phyloP scores from a whole-genome alignment of 805 yeast genomes.

The Candida lessepsii region DNA sequence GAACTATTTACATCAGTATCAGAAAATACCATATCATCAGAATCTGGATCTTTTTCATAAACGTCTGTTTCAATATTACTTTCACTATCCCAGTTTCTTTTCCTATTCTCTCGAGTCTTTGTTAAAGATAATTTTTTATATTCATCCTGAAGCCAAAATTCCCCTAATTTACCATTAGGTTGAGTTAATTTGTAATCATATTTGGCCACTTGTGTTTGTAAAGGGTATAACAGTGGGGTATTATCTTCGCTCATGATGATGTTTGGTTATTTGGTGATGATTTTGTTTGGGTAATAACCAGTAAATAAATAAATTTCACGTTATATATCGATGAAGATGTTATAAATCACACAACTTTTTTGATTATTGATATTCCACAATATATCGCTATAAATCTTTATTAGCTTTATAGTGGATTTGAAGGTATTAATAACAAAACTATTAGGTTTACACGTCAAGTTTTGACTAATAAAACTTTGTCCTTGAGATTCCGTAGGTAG shows the following conservation, averaged over 20 bases:
- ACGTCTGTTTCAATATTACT: constrained; percentile 14
- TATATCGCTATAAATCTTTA: too few relatives aligned
- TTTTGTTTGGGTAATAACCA: too few relatives aligned
- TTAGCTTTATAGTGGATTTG: too few relatives aligned
- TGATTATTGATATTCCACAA: too few relatives aligned
- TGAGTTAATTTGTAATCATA: constrained; percentile 32
- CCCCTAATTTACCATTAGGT: constrained; percentile 32
- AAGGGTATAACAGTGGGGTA: constrained; percentile 34
- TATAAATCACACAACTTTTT: too few relatives aligned
- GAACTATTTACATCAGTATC: constrained; percentile 30
- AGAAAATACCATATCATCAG: constrained; percentile 36
- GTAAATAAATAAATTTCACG: too few relatives aligned
- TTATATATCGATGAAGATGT: too few relatives aligned
- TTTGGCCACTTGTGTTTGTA: constrained; percentile 26
- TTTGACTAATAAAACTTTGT: background rate
- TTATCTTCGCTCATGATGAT: constrained; percentile 5
- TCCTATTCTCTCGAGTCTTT: constrained; percentile 24
- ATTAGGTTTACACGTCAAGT: background rate
- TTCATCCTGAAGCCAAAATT: constrained; percentile 30
- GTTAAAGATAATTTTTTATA: constrained; percentile 26
- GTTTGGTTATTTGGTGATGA: background rate
- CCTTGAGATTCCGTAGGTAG: background rate
- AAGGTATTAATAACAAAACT: too few relatives aligned
- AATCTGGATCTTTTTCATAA: constrained; percentile 17
- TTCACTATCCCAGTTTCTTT: constrained; percentile 21